Percentiles rank a stretch among this genome's conserved stretches.
These are phyloP conservation scores for Thielaviopsis ethacetica DNA, from an alignment of 2,329 filamentous ascomycete genomes.

Conservation along the genomic window DNA sequence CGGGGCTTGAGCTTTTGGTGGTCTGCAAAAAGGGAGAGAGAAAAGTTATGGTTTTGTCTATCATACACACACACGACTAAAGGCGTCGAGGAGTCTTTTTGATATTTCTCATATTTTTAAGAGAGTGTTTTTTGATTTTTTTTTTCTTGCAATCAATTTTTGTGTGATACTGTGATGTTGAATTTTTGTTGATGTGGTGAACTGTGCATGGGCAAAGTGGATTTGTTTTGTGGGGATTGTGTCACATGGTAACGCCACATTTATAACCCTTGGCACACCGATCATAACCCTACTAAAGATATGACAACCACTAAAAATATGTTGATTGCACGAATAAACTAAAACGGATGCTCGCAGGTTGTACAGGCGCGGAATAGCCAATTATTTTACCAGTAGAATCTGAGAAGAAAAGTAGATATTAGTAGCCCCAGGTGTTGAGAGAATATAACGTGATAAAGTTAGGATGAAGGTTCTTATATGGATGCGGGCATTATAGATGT, in stretches of 20 bases:
- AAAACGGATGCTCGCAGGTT: neutral
- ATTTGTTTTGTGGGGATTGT: neutral
- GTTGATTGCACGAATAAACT: neutral
- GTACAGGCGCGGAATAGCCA: neutral
- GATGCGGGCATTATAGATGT: no score
- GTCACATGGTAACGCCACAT: neutral
- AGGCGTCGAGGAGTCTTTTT: constrained; percentile 12
- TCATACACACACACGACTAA: constrained; percentile 10
- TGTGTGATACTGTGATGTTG: neutral
- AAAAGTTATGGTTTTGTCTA: constrained; percentile 11
- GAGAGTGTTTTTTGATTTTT: constrained; percentile 7
- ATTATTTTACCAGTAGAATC: neutral
- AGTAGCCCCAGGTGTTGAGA: no score
- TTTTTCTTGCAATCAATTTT: neutral
- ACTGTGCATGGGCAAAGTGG: neutral
- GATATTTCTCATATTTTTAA: constrained; percentile 8
- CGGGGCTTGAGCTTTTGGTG: neutral
- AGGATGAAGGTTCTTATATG: no score
- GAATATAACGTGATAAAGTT: no score
- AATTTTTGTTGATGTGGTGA: neutral
- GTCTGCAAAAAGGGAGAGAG: neutral
- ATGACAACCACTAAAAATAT: neutral
- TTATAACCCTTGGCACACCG: neutral
- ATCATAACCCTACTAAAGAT: neutral
- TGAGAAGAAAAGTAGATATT: no score